phyloP scores from a whole-genome alignment of 257 asterid genomes.

The Rhazya stricta region DNA sequence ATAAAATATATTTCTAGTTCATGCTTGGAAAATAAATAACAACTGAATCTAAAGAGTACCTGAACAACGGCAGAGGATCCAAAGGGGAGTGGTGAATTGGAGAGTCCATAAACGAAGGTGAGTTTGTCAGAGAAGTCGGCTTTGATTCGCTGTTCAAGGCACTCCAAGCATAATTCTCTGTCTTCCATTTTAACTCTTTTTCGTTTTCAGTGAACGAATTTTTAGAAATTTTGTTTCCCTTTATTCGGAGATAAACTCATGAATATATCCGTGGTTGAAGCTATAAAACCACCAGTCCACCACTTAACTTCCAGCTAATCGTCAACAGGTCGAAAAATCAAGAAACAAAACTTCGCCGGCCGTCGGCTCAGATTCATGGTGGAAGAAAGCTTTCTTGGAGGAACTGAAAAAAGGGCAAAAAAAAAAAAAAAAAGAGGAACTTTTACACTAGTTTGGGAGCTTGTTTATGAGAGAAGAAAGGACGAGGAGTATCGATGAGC shows the following conservation, averaged over 20 bases:
- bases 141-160: slow-evolving; percentile 66
- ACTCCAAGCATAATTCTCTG: slow-evolving; percentile 50
- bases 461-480: too few relatives aligned
- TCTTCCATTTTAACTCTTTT: neutral
- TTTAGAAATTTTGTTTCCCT: neutral
- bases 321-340: neutral
- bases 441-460: too few relatives aligned
- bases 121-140: slow-evolving; percentile 56
- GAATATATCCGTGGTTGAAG: neutral
- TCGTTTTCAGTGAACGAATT: neutral
- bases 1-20: neutral
- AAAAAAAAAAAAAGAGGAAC: too few relatives aligned
- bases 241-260: neutral
- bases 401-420: neutral
- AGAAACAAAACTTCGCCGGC: neutral
- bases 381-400: too few relatives aligned
- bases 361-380: neutral
- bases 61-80: slow-evolving; percentile 70
- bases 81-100: slow-evolving; percentile 69
- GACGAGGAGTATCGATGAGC: too few relatives aligned
- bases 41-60: slow-evolving; percentile 31
- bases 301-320: too few relatives aligned
- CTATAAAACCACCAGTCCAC: neutral
- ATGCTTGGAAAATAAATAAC: neutral
- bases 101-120: slow-evolving; percentile 50